Base-by-base conservation (phyloP, 371 early-diverging fungal genomes). In the Apophysomyces variabilis region DNA sequence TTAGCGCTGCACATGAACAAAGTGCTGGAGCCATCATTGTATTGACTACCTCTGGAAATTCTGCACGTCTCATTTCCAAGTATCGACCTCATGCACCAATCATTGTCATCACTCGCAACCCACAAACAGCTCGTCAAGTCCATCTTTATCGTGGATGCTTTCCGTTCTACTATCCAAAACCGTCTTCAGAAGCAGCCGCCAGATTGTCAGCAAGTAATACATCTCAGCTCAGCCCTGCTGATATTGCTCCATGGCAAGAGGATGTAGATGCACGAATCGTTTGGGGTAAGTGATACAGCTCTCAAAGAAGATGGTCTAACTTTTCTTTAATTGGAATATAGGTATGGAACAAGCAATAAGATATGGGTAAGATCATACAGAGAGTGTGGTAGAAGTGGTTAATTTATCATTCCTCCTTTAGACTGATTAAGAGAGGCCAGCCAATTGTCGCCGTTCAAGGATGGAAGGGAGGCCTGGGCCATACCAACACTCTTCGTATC, bases 21-120 rank as follows among this genome's bases (percentile, higher is more conserved):
- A 82, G 89, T 50, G 92, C 92, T 37, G 92, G 93, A 32, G 90
- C 94, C 21, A 92, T 98, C 76, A 89, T 98, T 70, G 93, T 97
- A 21, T 86, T 93, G 67, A 84, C 92, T 64, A 75, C 74, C 13
- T 89, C 90, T 26, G 95, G 95, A 45, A 85, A 87, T 57, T 91
- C 98, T 60, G 98, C 99, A 12, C 92, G 96, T 43, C 76, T 96
- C 60, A 85, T 97, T 64, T 91, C 96, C 45, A 99, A 99, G 80
- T 99, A 98, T 80, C 93, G 96, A 44, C 98, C 99, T 32, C 76
- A 86, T 57, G 88, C 93, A 58, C 97, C 98, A 45, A 94, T 98
- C 61, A 80, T 99, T 59, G 94, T 94, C 57, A 92, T 97, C 13
- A 96, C 98, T 4, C 88, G 93, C 66, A 85, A 92, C 61, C 86